A percentile compares a stretch with the other conserved stretches of the same genome.
phyloP scores from a whole-genome alignment of 495 filamentous ascomycete species.

The Diplogelasinospora grovesii region DNA sequence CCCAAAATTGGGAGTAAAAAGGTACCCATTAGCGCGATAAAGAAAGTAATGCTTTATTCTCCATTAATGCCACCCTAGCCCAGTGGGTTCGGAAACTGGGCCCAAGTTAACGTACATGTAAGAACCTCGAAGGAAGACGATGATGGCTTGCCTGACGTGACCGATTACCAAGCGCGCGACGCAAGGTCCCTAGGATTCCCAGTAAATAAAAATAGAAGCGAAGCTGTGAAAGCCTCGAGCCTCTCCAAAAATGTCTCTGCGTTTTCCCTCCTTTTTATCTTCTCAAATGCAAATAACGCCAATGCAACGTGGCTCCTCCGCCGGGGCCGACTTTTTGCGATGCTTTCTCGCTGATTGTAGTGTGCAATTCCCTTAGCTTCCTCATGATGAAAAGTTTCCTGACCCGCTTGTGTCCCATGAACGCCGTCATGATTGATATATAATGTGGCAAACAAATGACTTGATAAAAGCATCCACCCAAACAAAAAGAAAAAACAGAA shows the following conservation, averaged over 20 bases:
- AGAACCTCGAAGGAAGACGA: slow-evolving; percentile 55
- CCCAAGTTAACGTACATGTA: slow-evolving; percentile 74
- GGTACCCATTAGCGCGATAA: slow-evolving; percentile 34
- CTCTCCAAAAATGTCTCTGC: too few species aligned
- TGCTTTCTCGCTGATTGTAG: slow-evolving; percentile 18
- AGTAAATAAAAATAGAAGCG: slow-evolving; percentile 5
- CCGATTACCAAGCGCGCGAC: slow-evolving; percentile 31
- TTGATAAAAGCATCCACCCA: slow-evolving; percentile 18
- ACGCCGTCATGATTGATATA: slow-evolving; percentile 29
- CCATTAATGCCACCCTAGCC: slow-evolving; percentile 34
- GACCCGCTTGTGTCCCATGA: slow-evolving; percentile 13
- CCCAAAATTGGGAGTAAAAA: slow-evolving; percentile 31
- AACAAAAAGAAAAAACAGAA: slow-evolving; percentile 6
- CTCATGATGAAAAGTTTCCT: slow-evolving; percentile 11
- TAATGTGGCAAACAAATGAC: slow-evolving; percentile 25
- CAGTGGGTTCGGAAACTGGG: slow-evolving; percentile 37
- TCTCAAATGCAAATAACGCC: slow-evolving; percentile 29
- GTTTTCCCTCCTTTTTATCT: slow-evolving; percentile 4
- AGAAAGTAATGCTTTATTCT: slow-evolving; percentile 51
- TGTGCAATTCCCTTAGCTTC: slow-evolving; percentile 13
- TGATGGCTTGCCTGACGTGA: slow-evolving; percentile 56
- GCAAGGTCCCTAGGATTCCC: slow-evolving; percentile 14
- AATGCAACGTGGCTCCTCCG: slow-evolving; percentile 12
- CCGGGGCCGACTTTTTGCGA: slow-evolving; percentile 16
- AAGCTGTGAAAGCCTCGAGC: too few species aligned